Percentiles rank a stretch among this genome's conserved stretches.
Evolutionary conservation across 2,329 filamentous ascomycete species (phyloP).

Genomic region (Echinosphaeria canescens): DNA sequence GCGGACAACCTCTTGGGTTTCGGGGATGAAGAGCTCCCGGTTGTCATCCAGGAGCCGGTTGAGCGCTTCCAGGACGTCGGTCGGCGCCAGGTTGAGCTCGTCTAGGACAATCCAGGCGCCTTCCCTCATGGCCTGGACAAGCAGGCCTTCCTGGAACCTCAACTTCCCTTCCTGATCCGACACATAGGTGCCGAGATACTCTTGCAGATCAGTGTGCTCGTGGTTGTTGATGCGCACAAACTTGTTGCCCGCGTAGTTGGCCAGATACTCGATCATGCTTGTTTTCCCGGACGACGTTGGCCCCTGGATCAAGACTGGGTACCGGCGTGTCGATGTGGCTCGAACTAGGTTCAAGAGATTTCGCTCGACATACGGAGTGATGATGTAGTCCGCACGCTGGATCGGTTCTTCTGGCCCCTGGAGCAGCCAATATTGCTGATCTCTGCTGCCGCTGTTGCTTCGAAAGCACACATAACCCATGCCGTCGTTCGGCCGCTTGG

Average conservation of each 20-base stretch:
- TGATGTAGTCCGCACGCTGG: constrained; percentile 78
- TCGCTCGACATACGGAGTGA: constrained; percentile 83
- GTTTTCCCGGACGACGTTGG: constrained; percentile 97
- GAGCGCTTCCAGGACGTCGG: constrained; percentile 87
- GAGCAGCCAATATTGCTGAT: constrained; percentile 74
- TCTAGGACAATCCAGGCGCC: constrained; percentile 98
- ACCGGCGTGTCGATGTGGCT: constrained; percentile 77
- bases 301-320: constrained; percentile 87
- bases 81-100: constrained; percentile 90
- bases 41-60: constrained; percentile 96
- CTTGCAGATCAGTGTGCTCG: constrained; percentile 94
- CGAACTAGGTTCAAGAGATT: constrained; percentile 90
- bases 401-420: constrained; percentile 46
- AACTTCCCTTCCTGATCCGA: constrained; percentile 71
- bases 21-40: constrained; percentile 80
- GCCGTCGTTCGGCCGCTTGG: constrained; percentile 57
- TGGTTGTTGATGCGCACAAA: constrained; percentile 99
- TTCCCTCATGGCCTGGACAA: constrained; percentile 80
- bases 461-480: constrained; percentile 57
- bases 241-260: constrained; percentile 89
- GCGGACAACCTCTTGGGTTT: constrained; percentile 83
- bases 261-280: constrained; percentile 97
- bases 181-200: constrained; percentile 89
- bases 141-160: constrained; percentile 76
- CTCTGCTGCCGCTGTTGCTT: constrained; percentile 24